Conservation (phyloP, 1,284 basidiomycete genomes). For the Xanthoconium separans region DNA sequence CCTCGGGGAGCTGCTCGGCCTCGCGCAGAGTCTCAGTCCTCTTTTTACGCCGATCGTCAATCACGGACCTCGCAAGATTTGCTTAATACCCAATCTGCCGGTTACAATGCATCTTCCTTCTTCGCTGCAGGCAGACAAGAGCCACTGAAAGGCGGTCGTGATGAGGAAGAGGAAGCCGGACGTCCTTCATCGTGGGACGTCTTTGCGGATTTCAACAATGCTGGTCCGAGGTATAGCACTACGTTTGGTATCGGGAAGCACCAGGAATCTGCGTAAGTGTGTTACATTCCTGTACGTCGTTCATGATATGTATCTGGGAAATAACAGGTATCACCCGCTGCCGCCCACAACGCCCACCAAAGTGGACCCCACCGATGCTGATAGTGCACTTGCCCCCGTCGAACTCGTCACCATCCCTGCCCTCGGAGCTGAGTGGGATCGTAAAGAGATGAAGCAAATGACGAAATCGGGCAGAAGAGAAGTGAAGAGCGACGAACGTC, state of each 20-base stretch:
- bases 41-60: slow-evolving; percentile 49
- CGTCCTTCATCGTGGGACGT: slow-evolving; percentile 72
- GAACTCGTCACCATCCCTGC: slow-evolving; percentile 88
- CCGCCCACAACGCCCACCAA: slow-evolving; percentile 39
- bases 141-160: slow-evolving; percentile 69
- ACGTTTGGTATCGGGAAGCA: slow-evolving; percentile 46
- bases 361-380: slow-evolving; percentile 34
- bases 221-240: slow-evolving; percentile 75
- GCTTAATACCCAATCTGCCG: slow-evolving; percentile 46
- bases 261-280: slow-evolving; percentile 38
- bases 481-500: slow-evolving; percentile 53
- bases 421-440: slow-evolving; percentile 83
- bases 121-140: slow-evolving; percentile 65
- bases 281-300: not conserved
- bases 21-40: slow-evolving; percentile 66
- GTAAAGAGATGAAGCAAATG: slow-evolving; percentile 72
- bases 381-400: slow-evolving; percentile 45
- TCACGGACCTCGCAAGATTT: slow-evolving; percentile 45
- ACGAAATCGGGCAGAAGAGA: slow-evolving; percentile 67
- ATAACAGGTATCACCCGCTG: slow-evolving; percentile 54
- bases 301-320: slow-evolving; percentile 1
- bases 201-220: slow-evolving; percentile 89
- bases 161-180: slow-evolving; percentile 50
- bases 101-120: slow-evolving; percentile 69
- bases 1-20: slow-evolving; percentile 34